Evolutionary conservation across 2,329 filamentous ascomycete species (phyloP), one percentile per base, ranked within the genome.

Genomic region (Ophiostoma himal-ulmi): DNA sequence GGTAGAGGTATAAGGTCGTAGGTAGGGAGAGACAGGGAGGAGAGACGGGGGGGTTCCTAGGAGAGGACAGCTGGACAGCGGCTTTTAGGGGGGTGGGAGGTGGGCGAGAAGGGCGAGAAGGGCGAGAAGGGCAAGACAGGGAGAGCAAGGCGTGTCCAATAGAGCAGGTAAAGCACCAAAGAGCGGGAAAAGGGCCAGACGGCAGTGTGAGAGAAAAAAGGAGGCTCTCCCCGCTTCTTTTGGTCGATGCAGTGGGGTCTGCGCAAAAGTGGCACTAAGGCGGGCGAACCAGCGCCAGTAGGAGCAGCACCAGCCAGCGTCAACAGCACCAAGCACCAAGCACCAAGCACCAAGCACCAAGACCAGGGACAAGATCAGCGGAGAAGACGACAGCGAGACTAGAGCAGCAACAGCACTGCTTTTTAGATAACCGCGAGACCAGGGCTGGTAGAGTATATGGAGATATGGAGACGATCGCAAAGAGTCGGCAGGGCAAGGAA

Each of bases 161-260:
- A 57, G 48, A 52, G 69, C 64, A 4, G 26, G 37, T 4, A 54
- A 52, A 64, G 36, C 39, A 20, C 39, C 20, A 37, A 57, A 39
- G 22, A 44, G 60, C 60, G 52, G 66, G 39, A 68, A 65, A 57
- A 70, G 69, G 70, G 67, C 54, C 60, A 68, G 68, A 68, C 26
- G 44, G 41, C 68, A 57, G 52, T 39, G 44, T 71, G 71, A 71
- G 73, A 71, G 73, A 72, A 74, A 74, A 73, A 73, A 72, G 72
- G 73, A 74, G 73, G 71, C 72, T 73, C 72, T 72, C 72, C 73
- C 73, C 72, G 71, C 71, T 72, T 72, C 70, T 70, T 73, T 70
- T 74, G 68, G 73, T 70, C 69, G 71, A 71, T 67, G 70, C 71
- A 67, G 73, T 72, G 72, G 73, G 72, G 73, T 72, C 71, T n/a